Evolutionary conservation across 257 asterid species (phyloP).

Genomic region (Agastache rugosa): DNA sequence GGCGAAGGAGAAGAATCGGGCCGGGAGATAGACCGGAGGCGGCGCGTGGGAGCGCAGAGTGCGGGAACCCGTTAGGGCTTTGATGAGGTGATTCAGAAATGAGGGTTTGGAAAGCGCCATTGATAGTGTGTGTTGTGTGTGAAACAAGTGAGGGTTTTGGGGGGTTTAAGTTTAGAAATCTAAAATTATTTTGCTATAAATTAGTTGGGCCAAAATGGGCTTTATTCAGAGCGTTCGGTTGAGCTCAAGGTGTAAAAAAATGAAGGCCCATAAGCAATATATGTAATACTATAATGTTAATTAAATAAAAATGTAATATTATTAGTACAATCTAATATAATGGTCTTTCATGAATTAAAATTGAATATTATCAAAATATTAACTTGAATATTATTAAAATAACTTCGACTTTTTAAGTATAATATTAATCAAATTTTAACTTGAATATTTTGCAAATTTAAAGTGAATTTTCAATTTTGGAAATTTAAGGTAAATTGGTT

Average conservation of each 20-base stretch:
- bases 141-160: background rate
- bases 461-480: too few species aligned
- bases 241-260: background rate
- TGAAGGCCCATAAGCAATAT: background rate
- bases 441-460: too few species aligned
- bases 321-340: too few species aligned
- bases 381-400: too few species aligned
- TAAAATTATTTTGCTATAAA: background rate
- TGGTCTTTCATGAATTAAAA: too few species aligned
- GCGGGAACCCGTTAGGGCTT: slow-evolving; percentile 52
- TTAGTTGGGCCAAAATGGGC: background rate
- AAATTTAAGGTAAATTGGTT: too few species aligned
- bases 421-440: too few species aligned
- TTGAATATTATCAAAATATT: too few species aligned
- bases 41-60: slow-evolving; percentile 43
- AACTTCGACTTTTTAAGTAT: too few species aligned
- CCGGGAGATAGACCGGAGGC: slow-evolving; percentile 44
- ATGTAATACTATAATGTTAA: too few species aligned
- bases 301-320: too few species aligned
- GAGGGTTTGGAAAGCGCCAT: slow-evolving; percentile 85
- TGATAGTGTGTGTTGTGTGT: slow-evolving; percentile 5
- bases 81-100: slow-evolving; percentile 54
- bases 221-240: background rate
- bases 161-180: background rate
- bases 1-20: slow-evolving; percentile 85